Conservation (phyloP, 371 early-diverging fungal genomes). For the Mortierella polycephala region DNA sequence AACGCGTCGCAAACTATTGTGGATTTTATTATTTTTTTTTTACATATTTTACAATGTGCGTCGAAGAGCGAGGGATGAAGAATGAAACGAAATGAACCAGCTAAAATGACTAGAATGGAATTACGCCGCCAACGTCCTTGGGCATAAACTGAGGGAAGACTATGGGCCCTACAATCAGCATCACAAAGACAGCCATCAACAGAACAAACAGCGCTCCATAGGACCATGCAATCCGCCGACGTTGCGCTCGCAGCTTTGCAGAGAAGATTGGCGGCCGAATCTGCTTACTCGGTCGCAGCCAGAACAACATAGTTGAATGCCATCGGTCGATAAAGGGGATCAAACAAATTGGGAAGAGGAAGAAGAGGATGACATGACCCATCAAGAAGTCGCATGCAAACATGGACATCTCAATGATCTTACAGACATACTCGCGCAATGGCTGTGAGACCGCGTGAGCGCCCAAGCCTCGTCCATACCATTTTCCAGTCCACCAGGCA, state of each 20-base stretch:
- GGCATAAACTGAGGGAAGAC: constrained; percentile 27
- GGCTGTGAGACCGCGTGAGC: constrained; percentile 74
- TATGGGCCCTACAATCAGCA: constrained; percentile 69
- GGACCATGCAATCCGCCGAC: constrained; percentile 66
- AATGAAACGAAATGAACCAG: neutral
- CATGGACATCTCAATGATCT: constrained; percentile 84
- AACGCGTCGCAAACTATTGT: no score
- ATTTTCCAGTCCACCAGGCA: constrained; percentile 92
- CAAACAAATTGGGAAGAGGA: constrained; percentile 75
- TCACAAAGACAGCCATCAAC: constrained; percentile 64
- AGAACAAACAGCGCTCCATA: constrained; percentile 77
- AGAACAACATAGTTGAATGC: constrained; percentile 86
- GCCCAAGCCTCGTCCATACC: constrained; percentile 84
- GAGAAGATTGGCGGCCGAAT: constrained; percentile 82
- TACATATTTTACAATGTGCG: no score
- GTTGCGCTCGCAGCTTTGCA: constrained; percentile 64
- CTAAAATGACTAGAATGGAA: neutral
- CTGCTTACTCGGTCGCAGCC: constrained; percentile 82
- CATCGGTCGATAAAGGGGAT: constrained; percentile 79
- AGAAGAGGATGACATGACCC: constrained; percentile 78
- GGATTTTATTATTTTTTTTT: no score
- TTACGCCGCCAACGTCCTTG: constrained; percentile 6
- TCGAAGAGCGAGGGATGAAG: no score
- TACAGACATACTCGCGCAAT: constrained; percentile 82
- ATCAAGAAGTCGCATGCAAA: constrained; percentile 83